These are phyloP conservation scores for Diplogelasinospora grovesii DNA, from an alignment of 495 filamentous ascomycete species.

Conservation along the genomic window DNA sequence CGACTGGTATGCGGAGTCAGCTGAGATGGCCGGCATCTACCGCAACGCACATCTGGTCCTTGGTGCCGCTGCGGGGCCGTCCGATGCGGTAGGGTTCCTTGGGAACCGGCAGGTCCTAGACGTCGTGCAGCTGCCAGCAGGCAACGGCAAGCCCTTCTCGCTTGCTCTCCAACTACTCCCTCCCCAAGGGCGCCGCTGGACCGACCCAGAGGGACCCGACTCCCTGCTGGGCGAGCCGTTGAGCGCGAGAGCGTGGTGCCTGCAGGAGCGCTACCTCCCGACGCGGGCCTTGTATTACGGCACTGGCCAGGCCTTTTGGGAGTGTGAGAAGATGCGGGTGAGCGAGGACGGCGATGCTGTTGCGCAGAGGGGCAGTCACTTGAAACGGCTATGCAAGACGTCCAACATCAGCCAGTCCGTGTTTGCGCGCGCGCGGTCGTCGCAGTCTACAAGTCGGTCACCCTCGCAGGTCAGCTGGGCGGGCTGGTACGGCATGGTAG, in stretches of 20 bases:
- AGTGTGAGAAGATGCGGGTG: slow-evolving; percentile 17
- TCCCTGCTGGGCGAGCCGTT: slow-evolving; percentile 16
- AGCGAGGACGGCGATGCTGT: slow-evolving; percentile 15
- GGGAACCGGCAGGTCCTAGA: not conserved
- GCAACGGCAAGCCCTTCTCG: not conserved
- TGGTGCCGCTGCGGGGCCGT: slow-evolving; percentile 8
- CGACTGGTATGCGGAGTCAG: slow-evolving; percentile 33
- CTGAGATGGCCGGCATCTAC: slow-evolving; percentile 35
- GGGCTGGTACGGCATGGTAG: slow-evolving; percentile 23
- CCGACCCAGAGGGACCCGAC: not conserved
- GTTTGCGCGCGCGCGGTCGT: slow-evolving; percentile 2
- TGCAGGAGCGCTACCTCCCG: slow-evolving; percentile 29
- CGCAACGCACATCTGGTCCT: slow-evolving; percentile 25
- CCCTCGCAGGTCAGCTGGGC: slow-evolving; percentile 10
- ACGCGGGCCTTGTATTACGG: slow-evolving; percentile 22
- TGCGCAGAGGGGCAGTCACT: slow-evolving; percentile 10
- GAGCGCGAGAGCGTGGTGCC: slow-evolving; percentile 27
- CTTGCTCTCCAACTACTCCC: slow-evolving; percentile 11
- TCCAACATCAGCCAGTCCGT: slow-evolving; percentile 7
- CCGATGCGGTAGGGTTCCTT: slow-evolving; percentile 17
- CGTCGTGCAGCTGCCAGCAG: not conserved
- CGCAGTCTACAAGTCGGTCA: not conserved
- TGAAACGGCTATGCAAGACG: slow-evolving; percentile 8
- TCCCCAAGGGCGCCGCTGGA: not conserved
- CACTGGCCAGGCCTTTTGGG: slow-evolving; percentile 22